Evolutionary conservation across 139 green algal species (phyloP).

Genomic region (Nannochloris sp.): DNA sequence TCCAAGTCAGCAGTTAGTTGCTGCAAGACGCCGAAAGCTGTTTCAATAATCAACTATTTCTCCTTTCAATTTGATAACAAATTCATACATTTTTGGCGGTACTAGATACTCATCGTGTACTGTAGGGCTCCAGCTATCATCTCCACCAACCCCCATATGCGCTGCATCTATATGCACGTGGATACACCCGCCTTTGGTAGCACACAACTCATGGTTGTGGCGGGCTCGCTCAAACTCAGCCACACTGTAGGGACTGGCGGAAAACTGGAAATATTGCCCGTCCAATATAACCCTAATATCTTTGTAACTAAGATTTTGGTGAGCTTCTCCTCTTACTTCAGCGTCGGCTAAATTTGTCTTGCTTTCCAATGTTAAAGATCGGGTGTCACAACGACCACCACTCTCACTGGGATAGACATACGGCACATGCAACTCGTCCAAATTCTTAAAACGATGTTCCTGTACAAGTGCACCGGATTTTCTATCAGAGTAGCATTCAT

Average conservation of each 20-base stretch:
- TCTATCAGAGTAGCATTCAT: constrained; percentile 90
- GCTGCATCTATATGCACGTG: constrained; percentile 75
- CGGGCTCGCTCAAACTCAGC: constrained; percentile 34
- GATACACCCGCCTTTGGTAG: constrained; percentile 13
- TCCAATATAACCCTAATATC: too few relatives aligned
- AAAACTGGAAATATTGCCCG: constrained; percentile 29
- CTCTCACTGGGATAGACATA: constrained; percentile 82
- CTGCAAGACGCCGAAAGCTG: too few relatives aligned
- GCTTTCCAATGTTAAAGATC: constrained; percentile 47
- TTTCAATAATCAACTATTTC: neutral
- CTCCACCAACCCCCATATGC: constrained; percentile 91
- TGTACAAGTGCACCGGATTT: constrained; percentile 42
- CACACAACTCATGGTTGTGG: constrained; percentile 68
- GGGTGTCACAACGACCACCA: constrained; percentile 63
- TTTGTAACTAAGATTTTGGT: too few relatives aligned
- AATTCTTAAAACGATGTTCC: constrained; percentile 5
- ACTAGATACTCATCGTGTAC: constrained; percentile 37
- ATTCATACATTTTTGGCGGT: constrained; percentile 27
- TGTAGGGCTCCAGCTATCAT: constrained; percentile 88
- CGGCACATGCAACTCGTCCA: constrained; percentile 58
- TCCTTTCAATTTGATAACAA: constrained; percentile 17
- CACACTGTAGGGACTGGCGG: constrained; percentile 29
- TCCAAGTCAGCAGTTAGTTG: too few relatives aligned
- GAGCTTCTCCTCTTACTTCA: neutral
- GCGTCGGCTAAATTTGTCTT: neutral